A percentile compares a stretch with the other conserved stretches of the same genome.
Evolutionary conservation across 192 early-diverging fungal species (phyloP).

Genomic region (Podila horticola): DNA sequence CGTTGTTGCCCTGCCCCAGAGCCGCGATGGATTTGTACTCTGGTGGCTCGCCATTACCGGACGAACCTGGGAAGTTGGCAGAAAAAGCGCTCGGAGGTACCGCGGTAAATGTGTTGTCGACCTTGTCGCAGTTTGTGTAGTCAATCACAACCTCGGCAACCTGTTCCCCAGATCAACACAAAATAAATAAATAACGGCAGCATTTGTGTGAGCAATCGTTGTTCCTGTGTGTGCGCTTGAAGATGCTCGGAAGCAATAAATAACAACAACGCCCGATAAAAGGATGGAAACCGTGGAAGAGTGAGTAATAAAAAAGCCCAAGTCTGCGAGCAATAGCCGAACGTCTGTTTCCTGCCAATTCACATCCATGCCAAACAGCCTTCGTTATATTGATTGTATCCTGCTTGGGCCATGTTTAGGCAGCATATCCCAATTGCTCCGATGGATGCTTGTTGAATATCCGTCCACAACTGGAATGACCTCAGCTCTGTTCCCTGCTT

Average conservation of each 20-base stretch:
- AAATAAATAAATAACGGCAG: neutral
- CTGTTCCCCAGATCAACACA: conserved; percentile 24
- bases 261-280: neutral
- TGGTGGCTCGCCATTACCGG: conserved; percentile 23
- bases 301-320: no score
- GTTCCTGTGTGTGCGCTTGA: no score
- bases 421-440: no score
- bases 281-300: neutral
- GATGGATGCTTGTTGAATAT: no score
- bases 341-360: no score
- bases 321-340: neutral
- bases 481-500: no score
- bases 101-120: conserved; percentile 9
- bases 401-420: no score
- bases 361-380: no score
- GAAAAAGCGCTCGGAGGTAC: conserved; percentile 15
- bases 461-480: no score
- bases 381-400: no score
- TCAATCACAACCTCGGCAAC: conserved; percentile 92
- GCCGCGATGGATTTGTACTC: conserved; percentile 14
- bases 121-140: conserved; percentile 86
- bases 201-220: neutral
- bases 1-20: neutral
- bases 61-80: conserved; percentile 23
- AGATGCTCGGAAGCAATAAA: neutral